Conservation (phyloP, 129 eudicot species). For the Lactuca saligna region DNA sequence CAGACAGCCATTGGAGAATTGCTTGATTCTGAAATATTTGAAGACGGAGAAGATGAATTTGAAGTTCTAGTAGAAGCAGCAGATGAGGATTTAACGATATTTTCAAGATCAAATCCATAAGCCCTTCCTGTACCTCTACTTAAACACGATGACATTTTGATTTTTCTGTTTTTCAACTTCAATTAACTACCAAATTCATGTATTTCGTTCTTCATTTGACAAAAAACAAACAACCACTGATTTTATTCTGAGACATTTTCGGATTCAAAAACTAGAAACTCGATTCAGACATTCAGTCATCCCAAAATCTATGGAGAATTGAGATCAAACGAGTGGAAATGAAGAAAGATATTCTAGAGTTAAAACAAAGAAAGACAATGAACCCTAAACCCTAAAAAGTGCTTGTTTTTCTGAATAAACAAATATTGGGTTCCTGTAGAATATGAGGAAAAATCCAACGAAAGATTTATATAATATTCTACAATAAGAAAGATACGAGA, state of each 20-base stretch:
- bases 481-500: slow-evolving; percentile 14
- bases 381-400: slow-evolving; percentile 33
- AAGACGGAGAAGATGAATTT: slow-evolving; percentile 75
- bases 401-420: not conserved
- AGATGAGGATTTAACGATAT: slow-evolving; percentile 58
- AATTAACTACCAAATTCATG: slow-evolving; percentile 1
- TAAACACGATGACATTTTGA: slow-evolving; percentile 76
- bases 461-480: slow-evolving; percentile 1
- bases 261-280: not conserved
- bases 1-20: slow-evolving; percentile 63
- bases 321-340: slow-evolving; percentile 8
- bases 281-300: not conserved
- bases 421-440: slow-evolving; percentile 8
- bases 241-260: not conserved
- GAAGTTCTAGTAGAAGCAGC: slow-evolving; percentile 50
- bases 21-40: slow-evolving; percentile 80
- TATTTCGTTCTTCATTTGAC: not conserved
- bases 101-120: slow-evolving; percentile 54
- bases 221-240: not conserved
- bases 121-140: slow-evolving; percentile 51
- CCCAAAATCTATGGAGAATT: not conserved
- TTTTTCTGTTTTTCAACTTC: slow-evolving; percentile 4
- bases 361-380: not conserved
- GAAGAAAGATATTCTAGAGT: slow-evolving; percentile 11
- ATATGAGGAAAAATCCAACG: slow-evolving; percentile 19